Evolutionary conservation across 306 rosid species (phyloP).

Genomic region (Gillenia trifoliata): DNA sequence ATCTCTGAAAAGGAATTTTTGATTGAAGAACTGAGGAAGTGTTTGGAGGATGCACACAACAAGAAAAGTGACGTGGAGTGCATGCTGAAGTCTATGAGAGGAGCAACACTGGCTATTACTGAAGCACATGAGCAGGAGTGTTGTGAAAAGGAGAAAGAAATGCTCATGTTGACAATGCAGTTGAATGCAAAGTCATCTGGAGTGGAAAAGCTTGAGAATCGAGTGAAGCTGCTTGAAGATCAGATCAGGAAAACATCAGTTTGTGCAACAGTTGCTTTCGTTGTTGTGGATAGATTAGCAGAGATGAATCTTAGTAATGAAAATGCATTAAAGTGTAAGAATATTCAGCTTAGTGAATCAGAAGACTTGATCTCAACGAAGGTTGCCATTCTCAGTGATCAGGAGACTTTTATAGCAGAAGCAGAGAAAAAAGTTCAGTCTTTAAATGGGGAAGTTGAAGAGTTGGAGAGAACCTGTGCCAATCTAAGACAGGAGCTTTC

Average conservation of each 20-base stretch:
- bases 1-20: constrained; percentile 74
- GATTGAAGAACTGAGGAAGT: constrained; percentile 68
- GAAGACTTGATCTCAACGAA: constrained; percentile 43
- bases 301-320: constrained; percentile 48
- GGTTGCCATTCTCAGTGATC: constrained; percentile 49
- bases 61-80: constrained; percentile 73
- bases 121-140: constrained; percentile 84
- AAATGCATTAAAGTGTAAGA: constrained; percentile 44
- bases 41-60: constrained; percentile 85
- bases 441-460: constrained; percentile 34
- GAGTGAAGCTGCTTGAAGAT: constrained; percentile 49
- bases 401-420: constrained; percentile 44
- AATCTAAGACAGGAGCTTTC: constrained; percentile 49
- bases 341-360: constrained; percentile 43
- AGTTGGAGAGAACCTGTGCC: constrained; percentile 43
- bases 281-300: constrained; percentile 66
- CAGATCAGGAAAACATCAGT: constrained; percentile 45
- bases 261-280: constrained; percentile 73
- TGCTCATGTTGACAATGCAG: constrained; percentile 42
- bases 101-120: constrained; percentile 71
- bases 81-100: constrained; percentile 87
- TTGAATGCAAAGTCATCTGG: constrained; percentile 42
- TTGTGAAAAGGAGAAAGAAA: constrained; percentile 55
- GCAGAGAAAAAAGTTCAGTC: constrained; percentile 37
- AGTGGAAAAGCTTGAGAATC: constrained; percentile 41